These are phyloP conservation scores for Bruguiera hainesii DNA, from an alignment of 441 rosid species.

Conservation along the genomic window DNA sequence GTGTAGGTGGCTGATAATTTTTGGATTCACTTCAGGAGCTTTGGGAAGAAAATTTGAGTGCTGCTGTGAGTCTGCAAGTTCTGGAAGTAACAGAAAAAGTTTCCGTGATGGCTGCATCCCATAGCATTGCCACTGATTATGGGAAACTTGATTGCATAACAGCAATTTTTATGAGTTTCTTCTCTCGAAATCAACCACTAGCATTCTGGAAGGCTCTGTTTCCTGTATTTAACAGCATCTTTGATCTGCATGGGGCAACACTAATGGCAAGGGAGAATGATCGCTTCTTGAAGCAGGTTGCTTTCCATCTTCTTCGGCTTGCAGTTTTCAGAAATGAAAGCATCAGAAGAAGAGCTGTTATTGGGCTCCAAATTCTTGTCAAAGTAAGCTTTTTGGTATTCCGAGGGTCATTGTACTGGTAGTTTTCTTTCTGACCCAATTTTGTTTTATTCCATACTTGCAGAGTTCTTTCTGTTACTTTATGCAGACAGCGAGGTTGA, in stretches of 20 bases:
- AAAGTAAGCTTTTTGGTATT: slow-evolving; percentile 54
- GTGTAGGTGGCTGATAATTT: slow-evolving; percentile 22
- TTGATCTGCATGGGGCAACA: slow-evolving; percentile 96
- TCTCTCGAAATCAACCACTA: slow-evolving; percentile 93
- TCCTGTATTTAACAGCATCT: slow-evolving; percentile 73
- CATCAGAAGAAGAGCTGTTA: slow-evolving; percentile 91
- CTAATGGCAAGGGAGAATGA: slow-evolving; percentile 99
- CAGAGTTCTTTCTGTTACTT: slow-evolving; percentile 88
- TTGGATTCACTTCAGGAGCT: slow-evolving; percentile 69
- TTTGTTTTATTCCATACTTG: slow-evolving; percentile 35
- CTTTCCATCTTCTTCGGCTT: slow-evolving; percentile 95
- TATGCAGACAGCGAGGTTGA: slow-evolving; percentile 92
- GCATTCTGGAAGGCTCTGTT: slow-evolving; percentile 88
- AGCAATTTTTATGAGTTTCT: slow-evolving; percentile 80
- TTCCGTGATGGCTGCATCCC: slow-evolving; percentile 88
- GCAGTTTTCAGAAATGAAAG: slow-evolving; percentile 94
- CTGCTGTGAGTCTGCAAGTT: slow-evolving; percentile 98
- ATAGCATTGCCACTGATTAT: slow-evolving; percentile 92
- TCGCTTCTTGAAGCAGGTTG: slow-evolving; percentile 96
- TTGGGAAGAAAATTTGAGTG: slow-evolving; percentile 99
- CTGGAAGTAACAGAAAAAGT: slow-evolving; percentile 92
- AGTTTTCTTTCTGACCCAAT: slow-evolving; percentile 19
- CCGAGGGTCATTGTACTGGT: slow-evolving; percentile 14
- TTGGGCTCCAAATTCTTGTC: slow-evolving; percentile 88
- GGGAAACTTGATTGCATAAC: slow-evolving; percentile 97